A percentile compares a stretch with the other conserved stretches of the same genome.
phyloP scores from a whole-genome alignment of 345 rosid genomes.

The Pugionium dolabratum region DNA sequence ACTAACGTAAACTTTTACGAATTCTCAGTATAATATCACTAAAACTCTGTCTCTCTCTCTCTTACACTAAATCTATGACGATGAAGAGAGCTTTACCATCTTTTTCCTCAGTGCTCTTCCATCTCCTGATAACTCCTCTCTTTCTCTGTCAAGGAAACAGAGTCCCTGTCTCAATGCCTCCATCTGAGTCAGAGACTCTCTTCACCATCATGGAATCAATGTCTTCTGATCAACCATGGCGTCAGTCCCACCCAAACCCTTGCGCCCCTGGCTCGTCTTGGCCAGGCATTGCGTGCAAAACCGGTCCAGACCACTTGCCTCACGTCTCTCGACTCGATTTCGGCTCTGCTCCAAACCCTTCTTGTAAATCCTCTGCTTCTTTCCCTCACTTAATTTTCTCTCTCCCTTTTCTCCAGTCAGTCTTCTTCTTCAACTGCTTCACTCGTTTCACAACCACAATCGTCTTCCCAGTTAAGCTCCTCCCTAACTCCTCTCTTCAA shows the following conservation, averaged over 20 bases:
- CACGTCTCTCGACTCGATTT: slow-evolving; percentile 87
- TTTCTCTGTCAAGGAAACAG: slow-evolving; percentile 25
- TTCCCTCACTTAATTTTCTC: slow-evolving; percentile 64
- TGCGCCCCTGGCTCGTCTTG: slow-evolving; percentile 68
- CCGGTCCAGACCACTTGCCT: slow-evolving; percentile 55
- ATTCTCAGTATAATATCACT: slow-evolving; percentile 28
- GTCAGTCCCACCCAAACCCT: slow-evolving; percentile 66
- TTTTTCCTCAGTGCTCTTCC: slow-evolving; percentile 22
- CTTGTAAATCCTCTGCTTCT: slow-evolving; percentile 60
- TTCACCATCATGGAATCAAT: slow-evolving; percentile 84
- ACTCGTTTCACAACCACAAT: slow-evolving; percentile 56
- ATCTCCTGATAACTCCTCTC: slow-evolving; percentile 35
- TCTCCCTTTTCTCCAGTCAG: slow-evolving; percentile 69
- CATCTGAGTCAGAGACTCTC: slow-evolving; percentile 64
- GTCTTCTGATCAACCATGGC: slow-evolving; percentile 76
- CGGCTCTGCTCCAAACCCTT: slow-evolving; percentile 68
- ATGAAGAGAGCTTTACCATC: slow-evolving; percentile 39
- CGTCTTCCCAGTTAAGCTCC: slow-evolving; percentile 44
- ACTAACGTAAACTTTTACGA: background rate
- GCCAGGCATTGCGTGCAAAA: slow-evolving; percentile 79
- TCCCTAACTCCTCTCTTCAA: slow-evolving; percentile 62
- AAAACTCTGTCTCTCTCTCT: slow-evolving; percentile 27
- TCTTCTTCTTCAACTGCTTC: slow-evolving; percentile 80
- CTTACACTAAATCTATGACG: slow-evolving; percentile 20
- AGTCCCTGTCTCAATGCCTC: slow-evolving; percentile 43